These are phyloP conservation scores for Senna tora DNA, from an alignment of 306 rosid genomes.

Conservation along the genomic window DNA sequence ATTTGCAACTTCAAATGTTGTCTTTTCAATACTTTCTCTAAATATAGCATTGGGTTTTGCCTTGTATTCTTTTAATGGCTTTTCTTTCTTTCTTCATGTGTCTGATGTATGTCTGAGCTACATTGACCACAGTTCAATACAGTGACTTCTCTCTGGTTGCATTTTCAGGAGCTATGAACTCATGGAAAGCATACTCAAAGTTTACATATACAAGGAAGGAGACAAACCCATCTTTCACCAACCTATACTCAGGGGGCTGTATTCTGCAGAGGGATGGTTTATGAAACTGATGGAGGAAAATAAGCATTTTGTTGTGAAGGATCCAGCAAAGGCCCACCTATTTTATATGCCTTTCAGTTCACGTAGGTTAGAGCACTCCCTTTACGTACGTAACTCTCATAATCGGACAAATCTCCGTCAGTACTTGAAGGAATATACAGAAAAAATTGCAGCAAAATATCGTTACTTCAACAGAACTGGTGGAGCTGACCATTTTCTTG, in stretches of 20 bases:
- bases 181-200: constrained; percentile 83
- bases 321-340: constrained; percentile 87
- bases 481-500: constrained; percentile 98
- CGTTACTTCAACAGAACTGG: constrained; percentile 78
- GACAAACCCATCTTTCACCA: constrained; percentile 87
- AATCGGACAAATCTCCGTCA: constrained; percentile 85
- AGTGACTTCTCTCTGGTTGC: constrained; percentile 20
- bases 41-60: constrained; percentile 2
- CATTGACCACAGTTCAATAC: constrained; percentile 20
- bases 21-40: no score
- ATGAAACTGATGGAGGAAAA: constrained; percentile 92
- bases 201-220: constrained; percentile 87
- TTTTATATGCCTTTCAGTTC: constrained; percentile 95
- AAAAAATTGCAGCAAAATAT: constrained; percentile 76
- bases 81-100: constrained; percentile 16
- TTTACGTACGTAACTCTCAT: constrained; percentile 87
- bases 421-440: constrained; percentile 73
- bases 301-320: constrained; percentile 67
- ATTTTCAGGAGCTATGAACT: constrained; percentile 85
- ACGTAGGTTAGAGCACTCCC: constrained; percentile 70
- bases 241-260: constrained; percentile 80
- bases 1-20: neutral
- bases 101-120: constrained; percentile 26
- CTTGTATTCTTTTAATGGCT: constrained; percentile 9
- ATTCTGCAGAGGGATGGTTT: constrained; percentile 97